These are phyloP conservation scores for Aspergillus eucalypticola DNA, from an alignment of 2,329 filamentous ascomycete genomes.

Conservation along the genomic window DNA sequence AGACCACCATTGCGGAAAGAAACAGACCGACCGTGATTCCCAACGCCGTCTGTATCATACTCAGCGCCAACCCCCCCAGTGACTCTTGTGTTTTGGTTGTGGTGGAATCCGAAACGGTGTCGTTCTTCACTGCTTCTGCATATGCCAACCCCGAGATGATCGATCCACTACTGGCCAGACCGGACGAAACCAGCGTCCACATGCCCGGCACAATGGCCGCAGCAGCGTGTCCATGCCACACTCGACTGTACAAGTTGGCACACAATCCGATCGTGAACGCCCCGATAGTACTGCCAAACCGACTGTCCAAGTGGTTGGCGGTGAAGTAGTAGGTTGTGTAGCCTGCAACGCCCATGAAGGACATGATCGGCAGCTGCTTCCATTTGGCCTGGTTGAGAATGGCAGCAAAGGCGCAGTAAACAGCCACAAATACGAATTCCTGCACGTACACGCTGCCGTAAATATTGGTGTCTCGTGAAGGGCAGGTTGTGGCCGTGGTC, in stretches of 20 bases:
- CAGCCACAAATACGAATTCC: slow-evolving; percentile 70
- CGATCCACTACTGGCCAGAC: slow-evolving; percentile 57
- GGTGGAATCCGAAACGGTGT: slow-evolving; percentile 8
- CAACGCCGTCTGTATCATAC: slow-evolving; percentile 49
- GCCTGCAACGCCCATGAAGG: slow-evolving; percentile 69
- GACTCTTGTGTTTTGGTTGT: slow-evolving; percentile 19
- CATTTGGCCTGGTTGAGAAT: slow-evolving; percentile 79
- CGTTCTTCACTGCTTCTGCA: slow-evolving; percentile 52
- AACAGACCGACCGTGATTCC: slow-evolving; percentile 50
- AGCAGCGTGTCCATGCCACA: slow-evolving; percentile 73
- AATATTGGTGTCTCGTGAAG: slow-evolving; percentile 36
- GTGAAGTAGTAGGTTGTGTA: slow-evolving; percentile 75
- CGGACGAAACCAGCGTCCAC: slow-evolving; percentile 66
- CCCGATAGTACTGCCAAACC: slow-evolving; percentile 74
- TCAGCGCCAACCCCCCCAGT: slow-evolving; percentile 40
- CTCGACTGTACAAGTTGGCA: slow-evolving; percentile 73
- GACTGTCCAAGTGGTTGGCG: slow-evolving; percentile 67
- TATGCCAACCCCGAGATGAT: slow-evolving; percentile 56
- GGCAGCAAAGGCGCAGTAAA: slow-evolving; percentile 71
- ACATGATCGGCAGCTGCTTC: slow-evolving; percentile 74
- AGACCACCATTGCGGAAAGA: slow-evolving; percentile 46
- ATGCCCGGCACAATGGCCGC: slow-evolving; percentile 83
- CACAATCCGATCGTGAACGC: slow-evolving; percentile 73
- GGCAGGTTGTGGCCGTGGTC: slow-evolving; percentile 47
- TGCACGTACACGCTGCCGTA: slow-evolving; percentile 42